Evolutionary conservation across 2,329 filamentous ascomycete genomes (phyloP).

Genomic region (Claviceps citrina): DNA sequence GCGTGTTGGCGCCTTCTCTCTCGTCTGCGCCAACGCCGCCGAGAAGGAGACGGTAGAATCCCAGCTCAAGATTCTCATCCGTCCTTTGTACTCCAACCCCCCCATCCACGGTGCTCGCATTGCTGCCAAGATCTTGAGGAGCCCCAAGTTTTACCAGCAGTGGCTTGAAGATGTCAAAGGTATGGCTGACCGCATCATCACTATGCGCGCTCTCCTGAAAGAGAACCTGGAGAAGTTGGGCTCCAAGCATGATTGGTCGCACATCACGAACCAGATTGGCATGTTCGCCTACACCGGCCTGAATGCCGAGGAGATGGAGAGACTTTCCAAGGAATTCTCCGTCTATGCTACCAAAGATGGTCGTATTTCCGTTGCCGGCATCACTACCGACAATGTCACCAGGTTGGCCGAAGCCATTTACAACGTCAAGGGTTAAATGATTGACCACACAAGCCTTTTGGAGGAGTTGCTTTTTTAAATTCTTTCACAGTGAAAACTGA

Average conservation of each 20-base stretch:
- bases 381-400: constrained; percentile 64
- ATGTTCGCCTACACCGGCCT: constrained; percentile 99
- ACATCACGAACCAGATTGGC: constrained; percentile 97
- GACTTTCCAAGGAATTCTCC: constrained; percentile 83
- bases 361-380: constrained; percentile 72
- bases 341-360: constrained; percentile 95
- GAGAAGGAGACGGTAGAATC: constrained; percentile 95
- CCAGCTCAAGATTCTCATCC: constrained; percentile 95
- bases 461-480: too few species aligned
- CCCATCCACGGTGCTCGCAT: constrained; percentile 93
- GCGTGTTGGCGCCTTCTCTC: constrained; percentile 91
- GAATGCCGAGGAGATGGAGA: constrained; percentile 79
- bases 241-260: constrained; percentile 94
- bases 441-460: not conserved
- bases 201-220: constrained; percentile 89
- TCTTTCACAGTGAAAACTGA: too few species aligned
- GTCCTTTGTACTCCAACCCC: constrained; percentile 95
- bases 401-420: constrained; percentile 71
- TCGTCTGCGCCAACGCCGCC: constrained; percentile 68
- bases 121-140: constrained; percentile 81
- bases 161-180: constrained; percentile 95
- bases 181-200: constrained; percentile 98
- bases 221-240: constrained; percentile 88
- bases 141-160: constrained; percentile 70
- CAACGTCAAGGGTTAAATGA: constrained; percentile 55